Percentiles rank a stretch among this genome's conserved stretches.
phyloP scores from a whole-genome alignment of 2,329 filamentous ascomycete species.

The Sarocladium kiliense region DNA sequence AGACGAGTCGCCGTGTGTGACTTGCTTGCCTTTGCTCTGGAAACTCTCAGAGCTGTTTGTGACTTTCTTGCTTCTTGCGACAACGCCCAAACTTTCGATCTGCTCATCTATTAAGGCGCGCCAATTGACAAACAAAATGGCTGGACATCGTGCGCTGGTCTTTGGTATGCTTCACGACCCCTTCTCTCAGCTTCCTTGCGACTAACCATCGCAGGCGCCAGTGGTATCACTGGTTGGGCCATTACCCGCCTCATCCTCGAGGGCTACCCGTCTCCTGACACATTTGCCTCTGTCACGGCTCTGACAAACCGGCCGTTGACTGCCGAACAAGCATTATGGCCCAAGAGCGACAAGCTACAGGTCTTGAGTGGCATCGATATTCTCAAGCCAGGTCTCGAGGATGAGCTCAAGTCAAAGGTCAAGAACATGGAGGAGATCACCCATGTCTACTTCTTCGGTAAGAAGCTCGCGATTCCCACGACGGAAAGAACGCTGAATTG shows the following conservation, averaged over 20 bases:
- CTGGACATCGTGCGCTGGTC: constrained; percentile 17
- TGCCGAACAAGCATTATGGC: constrained; percentile 22
- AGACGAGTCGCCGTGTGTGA: neutral
- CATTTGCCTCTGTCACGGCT: constrained; percentile 38
- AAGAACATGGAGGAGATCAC: constrained; percentile 31
- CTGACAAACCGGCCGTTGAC: constrained; percentile 39
- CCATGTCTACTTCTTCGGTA: constrained; percentile 38
- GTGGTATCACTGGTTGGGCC: constrained; percentile 45
- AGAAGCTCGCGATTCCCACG: neutral
- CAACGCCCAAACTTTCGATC: too few relatives aligned
- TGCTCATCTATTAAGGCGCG: too few relatives aligned
- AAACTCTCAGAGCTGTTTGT: too few relatives aligned
- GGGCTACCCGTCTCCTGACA: constrained; percentile 37
- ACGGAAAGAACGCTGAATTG: too few relatives aligned
- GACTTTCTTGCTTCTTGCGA: too few relatives aligned
- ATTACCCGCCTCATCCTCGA: constrained; percentile 41
- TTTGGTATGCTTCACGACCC: constrained; percentile 13
- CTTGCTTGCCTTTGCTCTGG: neutral
- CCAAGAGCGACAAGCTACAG: constrained; percentile 23
- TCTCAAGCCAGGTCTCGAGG: constrained; percentile 24
- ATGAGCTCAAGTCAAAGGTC: constrained; percentile 26
- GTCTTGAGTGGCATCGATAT: constrained; percentile 30
- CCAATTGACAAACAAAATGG: constrained; percentile 11
- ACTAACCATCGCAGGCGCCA: constrained; percentile 31
- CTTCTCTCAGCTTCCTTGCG: neutral